Evolutionary conservation across 768 basidiomycete species (phyloP).

Genomic region (Russula emetica): DNA sequence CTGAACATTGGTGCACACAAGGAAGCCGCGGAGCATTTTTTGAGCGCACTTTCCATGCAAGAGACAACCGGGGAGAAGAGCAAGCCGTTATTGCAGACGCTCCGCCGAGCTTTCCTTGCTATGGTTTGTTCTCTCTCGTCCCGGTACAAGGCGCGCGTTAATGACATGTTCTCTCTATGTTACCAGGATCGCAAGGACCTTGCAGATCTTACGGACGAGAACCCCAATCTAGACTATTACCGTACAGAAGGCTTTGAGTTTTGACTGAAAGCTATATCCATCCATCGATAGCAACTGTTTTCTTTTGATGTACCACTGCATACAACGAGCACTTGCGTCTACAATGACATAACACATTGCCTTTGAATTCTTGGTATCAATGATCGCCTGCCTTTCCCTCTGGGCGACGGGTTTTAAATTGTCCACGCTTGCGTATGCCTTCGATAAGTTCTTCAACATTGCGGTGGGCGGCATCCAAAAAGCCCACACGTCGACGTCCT

Average conservation of each 20-base stretch:
- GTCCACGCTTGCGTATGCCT: slow-evolving; percentile 54
- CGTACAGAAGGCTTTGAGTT: slow-evolving; percentile 88
- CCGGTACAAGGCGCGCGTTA: neutral
- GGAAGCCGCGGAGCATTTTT: slow-evolving; percentile 94
- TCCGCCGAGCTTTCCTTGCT: slow-evolving; percentile 71
- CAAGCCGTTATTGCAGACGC: slow-evolving; percentile 85
- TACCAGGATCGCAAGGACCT: slow-evolving; percentile 74
- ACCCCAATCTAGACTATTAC: slow-evolving; percentile 66
- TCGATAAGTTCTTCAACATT: slow-evolving; percentile 53
- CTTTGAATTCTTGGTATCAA: slow-evolving; percentile 14
- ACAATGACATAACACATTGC: neutral
- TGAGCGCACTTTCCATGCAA: slow-evolving; percentile 79
- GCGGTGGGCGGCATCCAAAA: slow-evolving; percentile 34
- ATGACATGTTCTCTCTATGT: slow-evolving; percentile 4
- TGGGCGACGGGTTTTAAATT: slow-evolving; percentile 67
- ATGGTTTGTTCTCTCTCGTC: slow-evolving; percentile 53
- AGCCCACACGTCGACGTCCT: slow-evolving; percentile 35
- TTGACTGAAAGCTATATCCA: slow-evolving; percentile 33
- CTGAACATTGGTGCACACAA: slow-evolving; percentile 93
- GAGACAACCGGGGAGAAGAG: slow-evolving; percentile 68
- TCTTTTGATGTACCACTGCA: neutral
- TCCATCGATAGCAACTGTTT: neutral
- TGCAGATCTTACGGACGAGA: slow-evolving; percentile 66
- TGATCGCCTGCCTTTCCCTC: slow-evolving; percentile 59
- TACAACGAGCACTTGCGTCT: slow-evolving; percentile 8